phyloP scores from a whole-genome alignment of 768 basidiomycete species.

The Tulasnella sp. region DNA sequence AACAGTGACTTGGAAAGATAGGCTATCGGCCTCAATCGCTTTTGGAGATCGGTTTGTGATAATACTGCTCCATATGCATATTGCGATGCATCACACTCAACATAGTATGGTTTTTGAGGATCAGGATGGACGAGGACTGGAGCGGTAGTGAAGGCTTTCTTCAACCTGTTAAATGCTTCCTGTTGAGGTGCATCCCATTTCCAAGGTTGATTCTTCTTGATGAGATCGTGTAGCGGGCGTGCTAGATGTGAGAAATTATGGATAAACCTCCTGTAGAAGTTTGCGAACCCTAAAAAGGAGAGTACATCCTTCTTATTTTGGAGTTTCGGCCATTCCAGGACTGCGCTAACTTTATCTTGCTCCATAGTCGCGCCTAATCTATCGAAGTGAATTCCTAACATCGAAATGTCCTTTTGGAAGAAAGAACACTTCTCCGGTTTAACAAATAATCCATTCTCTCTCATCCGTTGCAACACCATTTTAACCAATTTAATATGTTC shows the following conservation, averaged over 20 bases:
- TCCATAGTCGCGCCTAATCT: constrained; percentile 18
- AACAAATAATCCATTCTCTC: background rate
- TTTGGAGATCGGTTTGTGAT: background rate
- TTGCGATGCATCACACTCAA: background rate
- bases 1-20: background rate
- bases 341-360: constrained; percentile 18
- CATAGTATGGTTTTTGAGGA: background rate
- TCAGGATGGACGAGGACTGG: constrained; percentile 1
- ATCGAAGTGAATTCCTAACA: background rate
- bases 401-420: background rate
- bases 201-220: background rate
- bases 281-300: constrained; percentile 23
- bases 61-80: background rate
- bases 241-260: constrained; percentile 18
- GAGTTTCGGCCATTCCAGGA: constrained; percentile 21
- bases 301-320: constrained; percentile 18
- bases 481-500: constrained; percentile 3
- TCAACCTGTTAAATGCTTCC: constrained; percentile 8
- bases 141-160: constrained; percentile 13
- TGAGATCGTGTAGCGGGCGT: constrained; percentile 12
- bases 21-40: background rate
- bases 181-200: background rate
- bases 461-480: constrained; percentile 9
- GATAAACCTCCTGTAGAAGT: constrained; percentile 25
- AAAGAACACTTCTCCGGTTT: background rate